These are phyloP conservation scores for Ascochyta pisi DNA, from an alignment of 2,329 filamentous ascomycete genomes.

Conservation along the genomic window DNA sequence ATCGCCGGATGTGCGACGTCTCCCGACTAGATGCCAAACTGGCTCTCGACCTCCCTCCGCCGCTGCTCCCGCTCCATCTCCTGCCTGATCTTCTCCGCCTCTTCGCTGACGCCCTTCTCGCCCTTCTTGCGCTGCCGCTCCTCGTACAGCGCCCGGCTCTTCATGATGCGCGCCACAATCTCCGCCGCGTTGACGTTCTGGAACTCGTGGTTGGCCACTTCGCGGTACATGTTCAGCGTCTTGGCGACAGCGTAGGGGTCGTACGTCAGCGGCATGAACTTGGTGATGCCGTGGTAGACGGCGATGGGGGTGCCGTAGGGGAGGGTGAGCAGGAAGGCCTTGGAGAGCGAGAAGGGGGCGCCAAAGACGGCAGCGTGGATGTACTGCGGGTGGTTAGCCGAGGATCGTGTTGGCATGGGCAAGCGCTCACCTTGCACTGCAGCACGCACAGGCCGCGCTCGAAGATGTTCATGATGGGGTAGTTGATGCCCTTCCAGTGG, in stretches of 20 bases:
- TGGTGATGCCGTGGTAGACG: slow-evolving; percentile 95
- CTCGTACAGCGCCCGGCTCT: slow-evolving; percentile 85
- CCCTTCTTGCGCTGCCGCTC: slow-evolving; percentile 90
- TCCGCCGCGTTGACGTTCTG: slow-evolving; percentile 88
- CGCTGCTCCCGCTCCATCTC: slow-evolving; percentile 46
- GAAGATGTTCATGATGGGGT: slow-evolving; percentile 99
- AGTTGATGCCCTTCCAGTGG: slow-evolving; percentile 95
- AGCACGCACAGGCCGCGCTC: slow-evolving; percentile 94
- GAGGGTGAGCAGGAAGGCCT: slow-evolving; percentile 74
- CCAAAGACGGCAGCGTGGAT: slow-evolving; percentile 87
- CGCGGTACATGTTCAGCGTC: slow-evolving; percentile 80
- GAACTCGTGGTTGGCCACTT: slow-evolving; percentile 80
- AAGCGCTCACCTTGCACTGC: slow-evolving; percentile 75
- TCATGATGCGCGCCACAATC: slow-evolving; percentile 90
- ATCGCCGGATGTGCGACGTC: neutral
- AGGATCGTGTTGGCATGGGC: neutral
- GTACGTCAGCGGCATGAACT: slow-evolving; percentile 74
- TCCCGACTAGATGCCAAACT: slow-evolving; percentile 45
- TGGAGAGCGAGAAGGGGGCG: slow-evolving; percentile 85
- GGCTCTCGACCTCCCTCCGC: slow-evolving; percentile 50
- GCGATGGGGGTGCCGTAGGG: slow-evolving; percentile 74
- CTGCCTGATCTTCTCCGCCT: slow-evolving; percentile 49
- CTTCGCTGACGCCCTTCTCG: slow-evolving; percentile 80
- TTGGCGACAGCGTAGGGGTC: slow-evolving; percentile 77
- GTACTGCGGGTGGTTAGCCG: slow-evolving; percentile 63